phyloP scores from a whole-genome alignment of 352 stramenopile genomes.

The Globisporangium takayamanum region DNA sequence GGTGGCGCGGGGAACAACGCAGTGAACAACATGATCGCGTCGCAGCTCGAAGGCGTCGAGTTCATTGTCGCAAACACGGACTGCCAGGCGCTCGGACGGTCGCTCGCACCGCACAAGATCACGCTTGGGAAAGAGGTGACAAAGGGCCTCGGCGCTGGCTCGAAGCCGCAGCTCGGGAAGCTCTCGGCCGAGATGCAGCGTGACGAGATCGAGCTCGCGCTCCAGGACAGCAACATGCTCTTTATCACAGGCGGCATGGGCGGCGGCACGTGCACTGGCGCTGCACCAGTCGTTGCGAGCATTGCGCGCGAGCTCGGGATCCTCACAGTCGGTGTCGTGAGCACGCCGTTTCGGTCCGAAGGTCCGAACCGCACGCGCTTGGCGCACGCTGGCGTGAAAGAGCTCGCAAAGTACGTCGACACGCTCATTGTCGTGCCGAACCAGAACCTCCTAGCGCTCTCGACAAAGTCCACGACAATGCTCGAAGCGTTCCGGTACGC shows the following conservation, averaged over 20 bases:
- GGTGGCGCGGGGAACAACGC: slow-evolving; percentile 81
- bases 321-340: slow-evolving; percentile 95
- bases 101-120: slow-evolving; percentile 75
- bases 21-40: slow-evolving; percentile 89
- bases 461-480: slow-evolving; percentile 91
- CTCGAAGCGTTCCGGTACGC: slow-evolving; percentile 92
- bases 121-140: slow-evolving; percentile 81
- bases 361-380: slow-evolving; percentile 91
- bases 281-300: slow-evolving; percentile 91
- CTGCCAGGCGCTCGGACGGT: slow-evolving; percentile 84
- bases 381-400: slow-evolving; percentile 88
- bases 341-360: slow-evolving; percentile 95
- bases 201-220: slow-evolving; percentile 85
- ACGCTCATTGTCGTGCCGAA: slow-evolving; percentile 97
- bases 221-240: slow-evolving; percentile 92
- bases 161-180: slow-evolving; percentile 74
- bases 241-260: slow-evolving; percentile 96
- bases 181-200: slow-evolving; percentile 83
- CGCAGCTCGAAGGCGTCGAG: slow-evolving; percentile 87
- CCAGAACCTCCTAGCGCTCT: slow-evolving; percentile 92
- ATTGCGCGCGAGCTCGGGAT: slow-evolving; percentile 90
- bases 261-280: slow-evolving; percentile 89
- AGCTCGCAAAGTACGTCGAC: slow-evolving; percentile 91
- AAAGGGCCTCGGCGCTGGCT: slow-evolving; percentile 74
- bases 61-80: slow-evolving; percentile 97